A percentile compares a stretch with the other conserved stretches of the same genome.
Evolutionary conservation across 78 protist genomes (phyloP).

Genomic region (Chrysochromulina parva): DNA sequence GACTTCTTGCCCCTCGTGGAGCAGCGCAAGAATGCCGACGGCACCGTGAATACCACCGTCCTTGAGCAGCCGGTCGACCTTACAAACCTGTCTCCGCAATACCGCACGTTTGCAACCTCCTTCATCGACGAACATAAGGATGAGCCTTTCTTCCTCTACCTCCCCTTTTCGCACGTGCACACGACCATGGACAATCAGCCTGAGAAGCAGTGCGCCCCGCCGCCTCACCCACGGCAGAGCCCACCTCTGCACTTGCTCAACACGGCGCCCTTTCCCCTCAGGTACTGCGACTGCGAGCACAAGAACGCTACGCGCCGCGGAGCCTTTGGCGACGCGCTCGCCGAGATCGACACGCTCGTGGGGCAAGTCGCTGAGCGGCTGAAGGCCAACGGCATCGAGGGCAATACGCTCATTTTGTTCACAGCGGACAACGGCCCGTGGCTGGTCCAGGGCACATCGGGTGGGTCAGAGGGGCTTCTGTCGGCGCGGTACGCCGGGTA

Average conservation of each 20-base stretch:
- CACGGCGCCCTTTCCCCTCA: no score
- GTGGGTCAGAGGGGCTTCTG: neutral
- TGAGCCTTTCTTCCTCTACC: slow-evolving; percentile 27
- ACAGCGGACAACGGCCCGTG: slow-evolving; percentile 31
- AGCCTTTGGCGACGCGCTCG: slow-evolving; percentile 23
- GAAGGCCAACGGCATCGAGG: neutral
- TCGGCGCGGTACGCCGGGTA: neutral
- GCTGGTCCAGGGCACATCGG: neutral
- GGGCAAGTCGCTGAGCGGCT: neutral
- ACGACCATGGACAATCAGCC: neutral
- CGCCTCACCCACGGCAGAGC: no score
- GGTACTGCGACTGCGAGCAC: neutral
- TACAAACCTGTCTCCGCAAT: neutral
- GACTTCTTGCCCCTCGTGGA: neutral
- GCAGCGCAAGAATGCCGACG: neutral
- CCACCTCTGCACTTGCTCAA: no score
- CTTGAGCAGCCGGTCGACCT: slow-evolving; percentile 20
- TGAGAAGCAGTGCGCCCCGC: no score
- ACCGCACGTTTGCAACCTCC: neutral
- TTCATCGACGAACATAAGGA: neutral
- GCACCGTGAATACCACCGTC: neutral
- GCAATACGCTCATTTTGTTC: slow-evolving; percentile 6
- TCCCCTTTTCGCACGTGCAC: slow-evolving; percentile 16
- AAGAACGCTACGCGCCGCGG: neutral
- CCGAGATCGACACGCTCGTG: neutral